These are phyloP conservation scores for Cercospora canescens DNA, from an alignment of 2,329 filamentous ascomycete species.

Conservation along the genomic window DNA sequence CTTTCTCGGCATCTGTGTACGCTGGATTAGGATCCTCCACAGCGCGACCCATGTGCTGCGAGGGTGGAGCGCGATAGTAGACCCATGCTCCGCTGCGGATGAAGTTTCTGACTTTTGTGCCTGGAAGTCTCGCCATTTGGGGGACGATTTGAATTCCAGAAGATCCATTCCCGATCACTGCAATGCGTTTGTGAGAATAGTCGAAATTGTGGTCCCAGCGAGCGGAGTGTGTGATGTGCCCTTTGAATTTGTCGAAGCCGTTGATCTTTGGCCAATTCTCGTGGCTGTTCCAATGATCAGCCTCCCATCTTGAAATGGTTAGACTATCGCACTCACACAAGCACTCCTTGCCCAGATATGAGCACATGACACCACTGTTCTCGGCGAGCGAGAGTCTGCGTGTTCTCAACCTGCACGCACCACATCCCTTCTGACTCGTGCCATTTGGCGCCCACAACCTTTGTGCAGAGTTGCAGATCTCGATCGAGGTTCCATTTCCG, in stretches of 20 bases:
- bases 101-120: constrained; percentile 47
- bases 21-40: background rate
- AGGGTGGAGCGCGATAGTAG: background rate
- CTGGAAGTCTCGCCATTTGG: constrained; percentile 39
- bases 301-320: background rate
- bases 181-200: constrained; percentile 37
- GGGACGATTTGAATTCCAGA: constrained; percentile 42
- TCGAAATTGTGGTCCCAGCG: constrained; percentile 36
- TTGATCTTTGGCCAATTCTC: constrained; percentile 33
- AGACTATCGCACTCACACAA: background rate
- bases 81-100: constrained; percentile 63
- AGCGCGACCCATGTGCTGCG: background rate
- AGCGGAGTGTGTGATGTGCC: constrained; percentile 39
- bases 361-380: background rate
- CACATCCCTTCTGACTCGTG: constrained; percentile 10
- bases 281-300: background rate
- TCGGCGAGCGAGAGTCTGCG: background rate
- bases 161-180: constrained; percentile 43
- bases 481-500: constrained; percentile 40
- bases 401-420: constrained; percentile 11
- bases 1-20: background rate
- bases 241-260: constrained; percentile 37
- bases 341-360: background rate
- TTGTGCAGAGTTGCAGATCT: constrained; percentile 35
- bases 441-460: constrained; percentile 16